These are phyloP conservation scores for Sarocladium brachiariae DNA, from an alignment of 2,329 filamentous ascomycete species.

Conservation along the genomic window DNA sequence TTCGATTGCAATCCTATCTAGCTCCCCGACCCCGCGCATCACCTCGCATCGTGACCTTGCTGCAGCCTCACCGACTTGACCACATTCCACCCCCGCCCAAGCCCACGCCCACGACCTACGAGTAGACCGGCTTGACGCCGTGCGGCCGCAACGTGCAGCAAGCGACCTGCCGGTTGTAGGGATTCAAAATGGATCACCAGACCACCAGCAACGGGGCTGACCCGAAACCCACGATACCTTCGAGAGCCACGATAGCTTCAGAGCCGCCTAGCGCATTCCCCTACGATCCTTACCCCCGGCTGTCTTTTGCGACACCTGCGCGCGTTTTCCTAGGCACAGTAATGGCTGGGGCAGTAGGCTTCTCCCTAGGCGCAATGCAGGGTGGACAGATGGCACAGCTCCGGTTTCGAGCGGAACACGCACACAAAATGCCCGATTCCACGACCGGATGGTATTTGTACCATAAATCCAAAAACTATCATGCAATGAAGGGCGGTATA, in stretches of 20 bases:
- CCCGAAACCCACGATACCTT: neutral
- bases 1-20: neutral
- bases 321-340: slow-evolving; percentile 60
- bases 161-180: neutral
- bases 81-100: neutral
- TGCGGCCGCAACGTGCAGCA: slow-evolving; percentile 2
- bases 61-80: slow-evolving; percentile 8
- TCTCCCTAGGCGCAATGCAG: slow-evolving; percentile 62
- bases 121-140: slow-evolving; percentile 5
- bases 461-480: slow-evolving; percentile 96
- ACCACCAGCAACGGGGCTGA: neutral
- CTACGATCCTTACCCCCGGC: slow-evolving; percentile 33
- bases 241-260: slow-evolving; percentile 11
- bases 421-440: slow-evolving; percentile 79
- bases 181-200: slow-evolving; percentile 3
- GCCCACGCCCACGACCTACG: neutral
- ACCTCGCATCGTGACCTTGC: slow-evolving; percentile 1
- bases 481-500: slow-evolving; percentile 68
- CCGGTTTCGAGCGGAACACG: slow-evolving; percentile 91
- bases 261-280: slow-evolving; percentile 18
- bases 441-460: slow-evolving; percentile 95
- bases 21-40: neutral
- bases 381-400: slow-evolving; percentile 69
- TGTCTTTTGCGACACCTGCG: slow-evolving; percentile 56
- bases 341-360: slow-evolving; percentile 60